Percentiles rank a stretch among this genome's conserved stretches.
Evolutionary conservation across 805 yeast genomes (phyloP).

Genomic region (Brettanomyces naardenensis): DNA sequence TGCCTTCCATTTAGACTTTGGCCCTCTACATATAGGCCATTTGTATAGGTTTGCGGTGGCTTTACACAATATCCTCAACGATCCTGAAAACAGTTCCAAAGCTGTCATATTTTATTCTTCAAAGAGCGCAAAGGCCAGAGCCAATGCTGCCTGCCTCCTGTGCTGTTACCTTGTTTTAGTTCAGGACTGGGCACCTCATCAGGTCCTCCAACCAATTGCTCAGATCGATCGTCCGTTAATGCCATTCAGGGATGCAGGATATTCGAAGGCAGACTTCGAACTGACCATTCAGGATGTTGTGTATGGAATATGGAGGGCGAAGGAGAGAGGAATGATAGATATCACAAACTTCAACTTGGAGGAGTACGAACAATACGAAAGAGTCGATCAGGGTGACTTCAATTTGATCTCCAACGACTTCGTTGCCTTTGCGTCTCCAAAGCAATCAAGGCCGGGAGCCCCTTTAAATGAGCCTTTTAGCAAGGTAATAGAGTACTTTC

Average conservation of each 20-base stretch:
- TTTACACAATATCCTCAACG: conserved; percentile 85
- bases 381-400: conserved; percentile 96
- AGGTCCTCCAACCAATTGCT: conserved; percentile 88
- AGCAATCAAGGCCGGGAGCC: conserved; percentile 48
- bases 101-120: conserved; percentile 89
- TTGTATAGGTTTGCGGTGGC: conserved; percentile 92
- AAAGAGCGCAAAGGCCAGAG: conserved; percentile 70
- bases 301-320: conserved; percentile 96
- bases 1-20: conserved; percentile 93
- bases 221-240: conserved; percentile 90
- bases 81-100: conserved; percentile 72
- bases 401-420: conserved; percentile 88
- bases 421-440: conserved; percentile 97
- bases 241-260: conserved; percentile 96
- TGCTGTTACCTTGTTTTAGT: conserved; percentile 93
- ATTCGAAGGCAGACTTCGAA: conserved; percentile 90
- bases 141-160: conserved; percentile 90
- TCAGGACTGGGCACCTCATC: conserved; percentile 98
- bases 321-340: conserved; percentile 83
- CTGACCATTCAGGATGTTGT: conserved; percentile 91
- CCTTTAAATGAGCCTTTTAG: conserved; percentile 66
- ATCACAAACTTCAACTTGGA: conserved; percentile 82
- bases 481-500: conserved; percentile 75
- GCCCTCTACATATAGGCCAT: conserved; percentile 91
- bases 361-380: conserved; percentile 88